Conservation (phyloP, 148 eudicot species). For the Hydrangea macrophylla region DNA sequence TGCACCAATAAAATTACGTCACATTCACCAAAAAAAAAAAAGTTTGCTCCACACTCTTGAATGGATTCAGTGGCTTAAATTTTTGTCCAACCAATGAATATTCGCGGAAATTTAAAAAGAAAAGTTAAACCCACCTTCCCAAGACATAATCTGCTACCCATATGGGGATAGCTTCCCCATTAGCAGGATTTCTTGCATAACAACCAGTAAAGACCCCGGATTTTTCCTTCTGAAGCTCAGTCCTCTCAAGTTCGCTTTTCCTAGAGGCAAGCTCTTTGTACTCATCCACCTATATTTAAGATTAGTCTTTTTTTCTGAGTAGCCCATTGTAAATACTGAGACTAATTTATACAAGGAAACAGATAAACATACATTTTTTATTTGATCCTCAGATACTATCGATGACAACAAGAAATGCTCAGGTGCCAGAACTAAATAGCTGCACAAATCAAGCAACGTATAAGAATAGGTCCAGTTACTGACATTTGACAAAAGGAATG, state of each 20-base stretch:
- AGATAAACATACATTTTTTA: constrained; percentile 48
- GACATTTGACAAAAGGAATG: constrained; percentile 5
- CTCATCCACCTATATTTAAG: constrained; percentile 66
- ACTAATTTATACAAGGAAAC: constrained; percentile 5
- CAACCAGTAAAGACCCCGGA: constrained; percentile 88
- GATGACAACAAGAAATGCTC: constrained; percentile 73
- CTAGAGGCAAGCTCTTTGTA: constrained; percentile 79
- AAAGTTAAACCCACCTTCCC: constrained; percentile 54
- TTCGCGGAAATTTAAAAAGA: neutral
- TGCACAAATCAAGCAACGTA: constrained; percentile 36
- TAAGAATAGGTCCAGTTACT: constrained; percentile 12
- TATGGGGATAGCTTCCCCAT: constrained; percentile 71
- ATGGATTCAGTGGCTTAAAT: neutral
- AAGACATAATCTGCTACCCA: constrained; percentile 98
- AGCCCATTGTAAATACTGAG: neutral
- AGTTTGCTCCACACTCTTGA: neutral
- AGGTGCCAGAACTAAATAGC: constrained; percentile 95
- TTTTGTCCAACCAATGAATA: neutral
- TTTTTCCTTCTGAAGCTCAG: constrained; percentile 97
- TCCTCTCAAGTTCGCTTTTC: constrained; percentile 96
- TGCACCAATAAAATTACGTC: constrained; percentile 27
- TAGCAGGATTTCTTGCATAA: constrained; percentile 83
- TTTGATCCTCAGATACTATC: constrained; percentile 58
- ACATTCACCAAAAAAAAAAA: neutral
- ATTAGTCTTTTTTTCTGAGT: neutral